Evolutionary conservation across 495 filamentous ascomycete genomes (phyloP).

Genomic region (Thozetella sp.): DNA sequence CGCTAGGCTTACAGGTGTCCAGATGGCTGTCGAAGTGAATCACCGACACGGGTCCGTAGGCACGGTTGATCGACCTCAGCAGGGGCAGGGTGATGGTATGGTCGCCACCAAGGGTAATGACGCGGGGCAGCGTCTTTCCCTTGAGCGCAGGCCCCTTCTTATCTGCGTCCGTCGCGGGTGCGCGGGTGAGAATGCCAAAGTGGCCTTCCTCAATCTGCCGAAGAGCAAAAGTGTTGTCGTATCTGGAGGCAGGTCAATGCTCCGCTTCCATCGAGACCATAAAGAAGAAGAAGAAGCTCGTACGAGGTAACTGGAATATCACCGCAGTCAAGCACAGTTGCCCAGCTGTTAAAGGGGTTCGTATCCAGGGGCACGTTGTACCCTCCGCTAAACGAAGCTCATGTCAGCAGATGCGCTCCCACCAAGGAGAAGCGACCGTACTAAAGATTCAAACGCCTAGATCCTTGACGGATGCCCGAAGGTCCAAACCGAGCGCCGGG

Average conservation of each 20-base stretch:
- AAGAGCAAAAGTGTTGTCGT: slow-evolving; percentile 78
- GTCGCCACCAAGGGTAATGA: slow-evolving; percentile 82
- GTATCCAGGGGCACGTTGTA: slow-evolving; percentile 80
- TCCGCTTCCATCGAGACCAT: neutral
- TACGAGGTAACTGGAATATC: slow-evolving; percentile 82
- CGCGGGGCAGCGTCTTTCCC: slow-evolving; percentile 55
- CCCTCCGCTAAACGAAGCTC: slow-evolving; percentile 48
- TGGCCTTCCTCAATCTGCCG: slow-evolving; percentile 78
- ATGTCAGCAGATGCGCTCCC: neutral
- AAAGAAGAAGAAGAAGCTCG: slow-evolving; percentile 1
- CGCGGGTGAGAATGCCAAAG: slow-evolving; percentile 49
- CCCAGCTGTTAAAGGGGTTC: slow-evolving; percentile 80
- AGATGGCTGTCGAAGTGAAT: slow-evolving; percentile 85
- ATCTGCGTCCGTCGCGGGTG: slow-evolving; percentile 47
- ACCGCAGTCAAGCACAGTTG: slow-evolving; percentile 79
- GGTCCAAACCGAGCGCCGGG: slow-evolving; percentile 82
- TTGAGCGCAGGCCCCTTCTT: slow-evolving; percentile 48
- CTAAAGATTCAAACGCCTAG: slow-evolving; percentile 71
- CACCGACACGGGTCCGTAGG: slow-evolving; percentile 79
- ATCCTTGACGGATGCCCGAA: slow-evolving; percentile 81
- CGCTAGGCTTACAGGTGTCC: slow-evolving; percentile 75
- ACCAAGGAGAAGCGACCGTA: slow-evolving; percentile 12
- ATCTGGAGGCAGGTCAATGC: slow-evolving; percentile 17
- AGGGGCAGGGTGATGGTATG: slow-evolving; percentile 82
- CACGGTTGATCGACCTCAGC: slow-evolving; percentile 73